Evolutionary conservation across 495 filamentous ascomycete species (phyloP).

Genomic region (Penicillium desertorum): DNA sequence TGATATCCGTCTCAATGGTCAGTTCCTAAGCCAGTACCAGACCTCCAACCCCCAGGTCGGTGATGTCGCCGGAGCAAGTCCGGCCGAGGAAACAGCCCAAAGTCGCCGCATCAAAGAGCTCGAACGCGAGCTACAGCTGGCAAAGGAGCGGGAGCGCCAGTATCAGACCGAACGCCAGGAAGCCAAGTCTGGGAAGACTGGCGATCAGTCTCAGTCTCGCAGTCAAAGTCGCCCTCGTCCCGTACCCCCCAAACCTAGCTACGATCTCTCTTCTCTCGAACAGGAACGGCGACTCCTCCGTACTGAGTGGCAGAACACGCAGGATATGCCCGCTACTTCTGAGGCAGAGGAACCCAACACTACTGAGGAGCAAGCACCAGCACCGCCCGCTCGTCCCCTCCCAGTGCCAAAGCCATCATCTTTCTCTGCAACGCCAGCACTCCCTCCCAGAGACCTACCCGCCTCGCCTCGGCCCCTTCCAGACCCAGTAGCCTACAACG

Average conservation of each 20-base stretch:
- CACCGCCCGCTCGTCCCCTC: slow-evolving; percentile 43
- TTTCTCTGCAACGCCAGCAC: slow-evolving; percentile 13
- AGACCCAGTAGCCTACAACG: slow-evolving; percentile 32
- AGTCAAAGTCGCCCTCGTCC: slow-evolving; percentile 44
- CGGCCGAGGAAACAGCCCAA: slow-evolving; percentile 45
- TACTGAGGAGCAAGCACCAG: slow-evolving; percentile 38
- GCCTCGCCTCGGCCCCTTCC: slow-evolving; percentile 35
- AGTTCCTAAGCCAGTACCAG: slow-evolving; percentile 85
- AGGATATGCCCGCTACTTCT: slow-evolving; percentile 30
- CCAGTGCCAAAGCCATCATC: slow-evolving; percentile 32
- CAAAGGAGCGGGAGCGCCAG: slow-evolving; percentile 79
- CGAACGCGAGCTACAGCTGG: slow-evolving; percentile 80
- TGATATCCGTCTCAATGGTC: slow-evolving; percentile 71
- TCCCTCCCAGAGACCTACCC: slow-evolving; percentile 23
- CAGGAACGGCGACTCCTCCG: slow-evolving; percentile 75
- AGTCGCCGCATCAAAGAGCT: slow-evolving; percentile 74
- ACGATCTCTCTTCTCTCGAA: slow-evolving; percentile 67
- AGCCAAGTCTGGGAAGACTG: slow-evolving; percentile 37
- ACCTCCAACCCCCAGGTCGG: slow-evolving; percentile 47
- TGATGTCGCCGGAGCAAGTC: slow-evolving; percentile 10
- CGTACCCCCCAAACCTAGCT: slow-evolving; percentile 53
- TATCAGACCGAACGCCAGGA: slow-evolving; percentile 81
- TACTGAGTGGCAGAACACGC: slow-evolving; percentile 62
- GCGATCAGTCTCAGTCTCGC: slow-evolving; percentile 24
- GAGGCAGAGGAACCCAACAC: slow-evolving; percentile 21